phyloP scores from a whole-genome alignment of 768 basidiomycete genomes.

The Lactifluus volemus region DNA sequence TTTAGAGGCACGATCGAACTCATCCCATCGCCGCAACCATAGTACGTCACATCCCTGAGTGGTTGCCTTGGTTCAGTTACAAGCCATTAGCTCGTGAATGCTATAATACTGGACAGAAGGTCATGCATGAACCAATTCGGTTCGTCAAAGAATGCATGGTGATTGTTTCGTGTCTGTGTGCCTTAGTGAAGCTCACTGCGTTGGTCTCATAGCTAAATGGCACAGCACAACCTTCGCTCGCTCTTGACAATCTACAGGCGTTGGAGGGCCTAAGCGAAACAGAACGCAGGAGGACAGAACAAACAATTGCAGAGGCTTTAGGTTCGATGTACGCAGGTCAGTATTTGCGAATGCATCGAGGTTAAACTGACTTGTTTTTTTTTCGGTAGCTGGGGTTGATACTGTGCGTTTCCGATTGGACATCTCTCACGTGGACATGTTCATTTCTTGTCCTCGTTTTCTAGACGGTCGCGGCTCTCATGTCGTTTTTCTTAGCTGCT shows the following conservation, averaged over 20 bases:
- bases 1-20: too few relatives aligned
- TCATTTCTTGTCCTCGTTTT: background rate
- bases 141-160: background rate
- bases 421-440: background rate
- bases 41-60: constrained; percentile 6
- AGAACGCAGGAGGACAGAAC: background rate
- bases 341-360: background rate
- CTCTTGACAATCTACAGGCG: background rate
- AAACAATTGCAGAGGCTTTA: background rate
- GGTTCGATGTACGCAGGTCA: background rate
- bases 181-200: background rate
- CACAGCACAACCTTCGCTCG: background rate
- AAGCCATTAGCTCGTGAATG: constrained; percentile 4
- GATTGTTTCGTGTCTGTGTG: background rate
- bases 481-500: background rate
- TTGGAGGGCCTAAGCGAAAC: background rate
- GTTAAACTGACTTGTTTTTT: background rate
- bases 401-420: background rate
- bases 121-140: background rate
- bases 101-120: background rate
- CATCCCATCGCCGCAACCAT: too few relatives aligned
- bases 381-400: background rate
- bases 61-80: constrained; percentile 5
- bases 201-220: background rate
- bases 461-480: background rate